phyloP scores from a whole-genome alignment of 2,329 filamentous ascomycete species.

The Exophiala xenobiotica region DNA sequence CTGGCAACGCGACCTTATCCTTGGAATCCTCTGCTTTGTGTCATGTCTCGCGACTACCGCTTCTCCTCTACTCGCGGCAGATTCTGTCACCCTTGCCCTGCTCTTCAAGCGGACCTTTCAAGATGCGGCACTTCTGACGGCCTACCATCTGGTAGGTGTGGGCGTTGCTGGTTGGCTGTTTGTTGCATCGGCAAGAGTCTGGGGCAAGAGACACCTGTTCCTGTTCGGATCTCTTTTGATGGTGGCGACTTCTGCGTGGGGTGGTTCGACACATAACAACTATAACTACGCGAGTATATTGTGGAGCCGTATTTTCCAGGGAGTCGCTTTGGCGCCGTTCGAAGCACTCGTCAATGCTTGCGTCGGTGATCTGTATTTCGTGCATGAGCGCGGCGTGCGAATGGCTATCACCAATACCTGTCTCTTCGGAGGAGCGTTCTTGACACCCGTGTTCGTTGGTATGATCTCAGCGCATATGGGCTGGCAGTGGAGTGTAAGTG shows the following conservation, averaged over 20 bases:
- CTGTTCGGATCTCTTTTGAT: constrained; percentile 73
- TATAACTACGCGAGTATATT: constrained; percentile 70
- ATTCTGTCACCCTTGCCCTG: constrained; percentile 74
- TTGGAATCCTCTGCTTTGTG: constrained; percentile 72
- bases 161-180: constrained; percentile 80
- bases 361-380: constrained; percentile 86
- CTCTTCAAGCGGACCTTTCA: constrained; percentile 67
- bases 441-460: constrained; percentile 82
- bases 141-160: constrained; percentile 81
- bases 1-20: constrained; percentile 79
- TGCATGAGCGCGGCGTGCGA: constrained; percentile 72
- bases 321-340: constrained; percentile 81
- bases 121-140: constrained; percentile 77
- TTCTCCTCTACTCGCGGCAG: constrained; percentile 82
- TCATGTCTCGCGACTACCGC: constrained; percentile 82
- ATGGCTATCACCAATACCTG: constrained; percentile 79
- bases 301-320: constrained; percentile 79
- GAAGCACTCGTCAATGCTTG: constrained; percentile 86
- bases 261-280: constrained; percentile 58
- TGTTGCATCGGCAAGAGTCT: constrained; percentile 82
- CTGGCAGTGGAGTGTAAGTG: constrained; percentile 28
- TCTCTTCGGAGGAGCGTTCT: constrained; percentile 69
- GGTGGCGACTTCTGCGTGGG: constrained; percentile 75
- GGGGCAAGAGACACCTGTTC: constrained; percentile 90
- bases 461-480: constrained; percentile 27